phyloP scores from a whole-genome alignment of 176 grass and related monocot species.

The Alloteropsis semialata region DNA sequence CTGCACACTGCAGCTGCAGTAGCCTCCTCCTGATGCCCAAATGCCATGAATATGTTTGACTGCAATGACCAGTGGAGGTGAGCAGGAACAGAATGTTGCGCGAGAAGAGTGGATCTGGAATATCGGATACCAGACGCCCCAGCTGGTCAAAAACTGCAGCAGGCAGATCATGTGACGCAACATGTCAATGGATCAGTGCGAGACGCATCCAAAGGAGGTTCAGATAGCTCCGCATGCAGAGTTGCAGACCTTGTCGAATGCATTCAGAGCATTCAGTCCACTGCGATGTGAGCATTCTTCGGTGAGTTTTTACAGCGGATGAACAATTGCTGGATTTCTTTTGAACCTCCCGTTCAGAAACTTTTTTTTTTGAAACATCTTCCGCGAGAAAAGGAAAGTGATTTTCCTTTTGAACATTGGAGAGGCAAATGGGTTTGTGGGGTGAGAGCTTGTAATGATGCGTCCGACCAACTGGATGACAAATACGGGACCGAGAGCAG shows the following conservation, averaged over 20 bases:
- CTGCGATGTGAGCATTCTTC: background rate
- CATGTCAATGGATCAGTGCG: conserved; percentile 3
- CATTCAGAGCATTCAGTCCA: conserved; percentile 20
- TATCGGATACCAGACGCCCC: conserved; percentile 1
- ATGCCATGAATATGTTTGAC: background rate
- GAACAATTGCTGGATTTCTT: background rate
- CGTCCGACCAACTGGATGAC: conserved; percentile 9
- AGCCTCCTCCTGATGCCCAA: conserved; percentile 6
- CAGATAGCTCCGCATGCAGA: background rate
- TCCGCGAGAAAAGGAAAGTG: background rate
- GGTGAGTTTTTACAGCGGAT: too few species aligned
- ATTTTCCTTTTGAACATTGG: background rate
- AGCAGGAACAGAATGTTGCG: background rate
- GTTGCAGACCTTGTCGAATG: background rate
- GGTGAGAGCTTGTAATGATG: background rate
- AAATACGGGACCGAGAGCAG: conserved; percentile 25
- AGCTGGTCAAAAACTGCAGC: background rate
- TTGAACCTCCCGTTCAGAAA: background rate
- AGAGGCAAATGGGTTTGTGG: background rate
- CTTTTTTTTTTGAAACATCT: too few species aligned
- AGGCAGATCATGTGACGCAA: conserved; percentile 14
- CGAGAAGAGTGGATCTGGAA: background rate
- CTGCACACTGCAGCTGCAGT: background rate
- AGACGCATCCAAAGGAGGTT: background rate
- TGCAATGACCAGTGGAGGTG: background rate